Conservation (phyloP, 108 stramenopile species). For the Fragilaria radians region DNA sequence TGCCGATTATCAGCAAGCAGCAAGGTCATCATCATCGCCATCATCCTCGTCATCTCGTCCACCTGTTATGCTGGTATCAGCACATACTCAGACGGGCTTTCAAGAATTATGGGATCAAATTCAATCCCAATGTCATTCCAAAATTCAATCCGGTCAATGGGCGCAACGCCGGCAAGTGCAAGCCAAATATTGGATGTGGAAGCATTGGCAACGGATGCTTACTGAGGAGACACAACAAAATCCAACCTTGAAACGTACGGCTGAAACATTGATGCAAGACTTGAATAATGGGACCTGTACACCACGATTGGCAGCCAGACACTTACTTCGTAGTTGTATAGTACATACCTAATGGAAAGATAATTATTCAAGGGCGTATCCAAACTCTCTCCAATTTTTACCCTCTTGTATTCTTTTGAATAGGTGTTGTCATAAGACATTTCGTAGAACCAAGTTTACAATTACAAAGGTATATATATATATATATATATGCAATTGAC, state of each 20-base stretch:
- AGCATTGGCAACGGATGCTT: slow-evolving; percentile 23
- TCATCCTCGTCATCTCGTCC: slow-evolving; percentile 19
- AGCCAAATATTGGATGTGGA: slow-evolving; percentile 78
- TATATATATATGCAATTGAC: too few relatives aligned
- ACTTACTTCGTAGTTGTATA: slow-evolving; percentile 20
- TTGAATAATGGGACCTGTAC: slow-evolving; percentile 38
- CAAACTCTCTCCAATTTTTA: too few relatives aligned
- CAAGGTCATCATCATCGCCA: slow-evolving; percentile 23
- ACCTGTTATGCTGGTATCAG: slow-evolving; percentile 62
- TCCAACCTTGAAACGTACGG: slow-evolving; percentile 17
- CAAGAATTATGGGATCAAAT: slow-evolving; percentile 53
- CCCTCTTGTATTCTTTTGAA: too few relatives aligned
- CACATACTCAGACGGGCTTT: slow-evolving; percentile 46
- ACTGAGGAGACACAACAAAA: slow-evolving; percentile 23
- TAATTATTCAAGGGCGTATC: too few relatives aligned
- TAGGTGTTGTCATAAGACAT: too few relatives aligned
- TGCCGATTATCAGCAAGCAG: slow-evolving; percentile 64
- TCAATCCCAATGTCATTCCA: slow-evolving; percentile 22
- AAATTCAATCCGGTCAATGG: slow-evolving; percentile 33
- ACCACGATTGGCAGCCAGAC: slow-evolving; percentile 52
- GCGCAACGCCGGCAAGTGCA: slow-evolving; percentile 44
- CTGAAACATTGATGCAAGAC: slow-evolving; percentile 26
- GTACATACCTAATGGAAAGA: slow-evolving; percentile 12
- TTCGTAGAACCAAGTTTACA: too few relatives aligned
- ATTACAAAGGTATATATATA: too few relatives aligned